Evolutionary conservation across 257 asterid species (phyloP), one percentile per base, ranked within the genome.

Genomic region (Parsonsia alboflavescens): DNA sequence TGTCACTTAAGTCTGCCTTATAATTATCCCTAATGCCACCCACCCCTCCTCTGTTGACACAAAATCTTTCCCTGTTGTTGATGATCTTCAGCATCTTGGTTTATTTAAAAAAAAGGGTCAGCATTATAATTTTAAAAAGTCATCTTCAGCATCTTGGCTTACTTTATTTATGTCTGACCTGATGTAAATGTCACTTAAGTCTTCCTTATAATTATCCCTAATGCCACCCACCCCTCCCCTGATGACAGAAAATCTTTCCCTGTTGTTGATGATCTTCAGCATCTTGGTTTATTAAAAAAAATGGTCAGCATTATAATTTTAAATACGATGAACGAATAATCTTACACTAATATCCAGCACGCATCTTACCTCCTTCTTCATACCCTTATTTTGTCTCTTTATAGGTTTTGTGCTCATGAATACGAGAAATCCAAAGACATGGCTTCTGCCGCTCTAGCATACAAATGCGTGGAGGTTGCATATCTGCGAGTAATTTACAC

Each of bases 371-470:
- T 39, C 63, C 49, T 72, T 74, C 78, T 75, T 56, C 81, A 61
- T 70, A 56, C 74, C 64, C 70, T 77, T 79, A 78, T 52, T 74
- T 52, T 70, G 70, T 70, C 26, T 86, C 70, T 79, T 52, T 13
- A 68, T 75, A 95, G 99, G 83, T 92, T 87, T 86, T 93, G 97
- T 77, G 98, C 97, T 68, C 96, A 83, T 86, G 98, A 95, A 83
- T 95, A 88, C 71, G 99, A 95, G 79, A 92, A 84, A 79, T 84
- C 88, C 53, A 89, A 89, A 82, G 98, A 95, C 81, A 83, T 89
- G 93, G 96, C 92, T 82, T 85, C 96, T 80, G 96, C 97, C 73
- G 90, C 99, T 77, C 84, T 95, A 86, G 97, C 99, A 78, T 92
- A 92, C 80, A 95, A 95, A 80, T 95, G 97, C 82, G 77, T 82